These are phyloP conservation scores for Trichoderma atrobrunneum DNA, from an alignment of 2,329 filamentous ascomycete genomes.

Conservation along the genomic window DNA sequence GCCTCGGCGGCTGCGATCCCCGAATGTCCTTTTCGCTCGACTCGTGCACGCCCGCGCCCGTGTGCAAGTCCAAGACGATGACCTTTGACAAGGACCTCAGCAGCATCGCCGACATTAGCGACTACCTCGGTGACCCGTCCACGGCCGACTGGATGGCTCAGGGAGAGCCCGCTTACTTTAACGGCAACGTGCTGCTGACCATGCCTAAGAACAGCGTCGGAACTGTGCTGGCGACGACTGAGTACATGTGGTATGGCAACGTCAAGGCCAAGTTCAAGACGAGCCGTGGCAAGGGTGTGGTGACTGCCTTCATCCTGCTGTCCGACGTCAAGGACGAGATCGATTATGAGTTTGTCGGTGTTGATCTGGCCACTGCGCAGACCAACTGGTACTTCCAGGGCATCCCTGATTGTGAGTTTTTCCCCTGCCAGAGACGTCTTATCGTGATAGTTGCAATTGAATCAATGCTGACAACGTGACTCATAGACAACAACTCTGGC, in stretches of 20 bases:
- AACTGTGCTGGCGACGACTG: constrained; percentile 77
- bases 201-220: constrained; percentile 85
- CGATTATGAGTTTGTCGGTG: constrained; percentile 91
- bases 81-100: constrained; percentile 68
- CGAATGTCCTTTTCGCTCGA: constrained; percentile 78
- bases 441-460: not conserved
- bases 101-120: constrained; percentile 64
- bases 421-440: not conserved
- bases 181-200: constrained; percentile 75
- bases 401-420: constrained; percentile 71
- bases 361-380: constrained; percentile 73
- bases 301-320: constrained; percentile 95
- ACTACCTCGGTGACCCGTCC: constrained; percentile 81
- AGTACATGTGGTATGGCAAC: constrained; percentile 97
- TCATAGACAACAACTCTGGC: constrained; percentile 66
- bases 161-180: constrained; percentile 67
- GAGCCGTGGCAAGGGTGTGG: constrained; percentile 78
- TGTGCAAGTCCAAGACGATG: constrained; percentile 74
- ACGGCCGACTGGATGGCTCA: constrained; percentile 86
- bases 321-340: constrained; percentile 98
- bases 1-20: constrained; percentile 91
- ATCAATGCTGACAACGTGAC: not conserved
- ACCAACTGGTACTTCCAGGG: constrained; percentile 98
- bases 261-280: constrained; percentile 83
- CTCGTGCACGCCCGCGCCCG: constrained; percentile 79